These are phyloP conservation scores for Lentinula detonsa DNA, from an alignment of 768 basidiomycete genomes.

Conservation along the genomic window DNA sequence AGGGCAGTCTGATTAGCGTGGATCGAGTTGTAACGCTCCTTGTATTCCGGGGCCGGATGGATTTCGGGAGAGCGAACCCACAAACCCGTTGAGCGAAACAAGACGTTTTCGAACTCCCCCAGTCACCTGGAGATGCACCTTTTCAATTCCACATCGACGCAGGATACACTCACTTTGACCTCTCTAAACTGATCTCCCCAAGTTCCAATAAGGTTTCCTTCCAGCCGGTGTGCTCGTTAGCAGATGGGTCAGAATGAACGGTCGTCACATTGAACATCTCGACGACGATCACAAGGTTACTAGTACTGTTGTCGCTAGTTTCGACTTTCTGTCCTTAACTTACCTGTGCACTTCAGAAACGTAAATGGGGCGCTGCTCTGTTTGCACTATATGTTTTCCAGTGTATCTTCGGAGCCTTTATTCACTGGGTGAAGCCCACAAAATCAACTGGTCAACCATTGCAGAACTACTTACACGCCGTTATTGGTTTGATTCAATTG, in stretches of 20 bases:
- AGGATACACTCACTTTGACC: conserved; percentile 38
- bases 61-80: no score
- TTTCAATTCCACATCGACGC: conserved; percentile 40
- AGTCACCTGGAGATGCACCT: conserved; percentile 33
- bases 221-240: conserved; percentile 49
- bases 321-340: neutral
- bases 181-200: conserved; percentile 31
- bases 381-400: conserved; percentile 47
- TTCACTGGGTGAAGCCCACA: conserved; percentile 47
- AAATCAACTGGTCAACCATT: conserved; percentile 30
- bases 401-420: conserved; percentile 40
- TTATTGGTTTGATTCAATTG: conserved; percentile 45
- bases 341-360: conserved; percentile 19
- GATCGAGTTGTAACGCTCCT: no score
- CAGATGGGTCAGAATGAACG: conserved; percentile 42
- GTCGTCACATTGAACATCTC: conserved; percentile 26
- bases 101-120: no score
- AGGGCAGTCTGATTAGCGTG: no score
- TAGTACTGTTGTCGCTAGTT: neutral
- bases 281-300: conserved; percentile 45
- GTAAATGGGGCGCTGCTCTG: conserved; percentile 38
- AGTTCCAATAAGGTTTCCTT: conserved; percentile 25
- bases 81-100: no score
- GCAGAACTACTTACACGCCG: conserved; percentile 55
- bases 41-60: no score